Percentiles rank a stretch among this genome's conserved stretches.
Conservation (phyloP, 2,329 filamentous ascomycete genomes). For the Decorospora gaudefroyi region DNA sequence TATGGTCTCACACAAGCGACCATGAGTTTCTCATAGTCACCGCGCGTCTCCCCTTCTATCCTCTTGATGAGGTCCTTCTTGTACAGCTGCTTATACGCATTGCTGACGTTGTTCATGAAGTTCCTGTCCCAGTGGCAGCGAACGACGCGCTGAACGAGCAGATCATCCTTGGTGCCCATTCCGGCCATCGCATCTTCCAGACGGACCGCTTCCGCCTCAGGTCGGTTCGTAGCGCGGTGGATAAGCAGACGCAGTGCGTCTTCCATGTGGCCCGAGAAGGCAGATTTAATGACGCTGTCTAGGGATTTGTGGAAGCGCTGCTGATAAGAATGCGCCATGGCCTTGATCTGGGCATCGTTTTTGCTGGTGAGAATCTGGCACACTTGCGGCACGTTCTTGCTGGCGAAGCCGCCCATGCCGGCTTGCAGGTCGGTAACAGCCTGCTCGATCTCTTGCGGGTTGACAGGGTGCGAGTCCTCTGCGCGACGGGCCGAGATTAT, state of each 20-base stretch:
- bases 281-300: slow-evolving; percentile 73
- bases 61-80: slow-evolving; percentile 67
- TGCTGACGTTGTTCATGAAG: slow-evolving; percentile 76
- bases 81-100: slow-evolving; percentile 74
- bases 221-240: slow-evolving; percentile 75
- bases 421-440: slow-evolving; percentile 78
- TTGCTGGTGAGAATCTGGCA: slow-evolving; percentile 76
- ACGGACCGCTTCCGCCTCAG: slow-evolving; percentile 77
- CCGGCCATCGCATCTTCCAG: slow-evolving; percentile 90
- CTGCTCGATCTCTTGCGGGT: slow-evolving; percentile 72
- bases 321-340: slow-evolving; percentile 76
- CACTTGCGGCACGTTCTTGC: slow-evolving; percentile 75
- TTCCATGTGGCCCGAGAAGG: slow-evolving; percentile 93
- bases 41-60: slow-evolving; percentile 81
- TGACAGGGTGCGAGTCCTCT: slow-evolving; percentile 76
- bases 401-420: slow-evolving; percentile 65
- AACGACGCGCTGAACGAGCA: slow-evolving; percentile 77
- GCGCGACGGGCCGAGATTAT: slow-evolving; percentile 73
- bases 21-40: slow-evolving; percentile 78
- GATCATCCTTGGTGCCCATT: slow-evolving; percentile 80
- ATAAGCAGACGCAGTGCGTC: slow-evolving; percentile 80
- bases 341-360: slow-evolving; percentile 81
- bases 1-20: slow-evolving; percentile 62
- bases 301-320: slow-evolving; percentile 71
- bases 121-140: slow-evolving; percentile 80